A percentile compares a stretch with the other conserved stretches of the same genome.
Evolutionary conservation across 805 yeast species (phyloP).

Genomic region (Nakazawaea molendinolei): DNA sequence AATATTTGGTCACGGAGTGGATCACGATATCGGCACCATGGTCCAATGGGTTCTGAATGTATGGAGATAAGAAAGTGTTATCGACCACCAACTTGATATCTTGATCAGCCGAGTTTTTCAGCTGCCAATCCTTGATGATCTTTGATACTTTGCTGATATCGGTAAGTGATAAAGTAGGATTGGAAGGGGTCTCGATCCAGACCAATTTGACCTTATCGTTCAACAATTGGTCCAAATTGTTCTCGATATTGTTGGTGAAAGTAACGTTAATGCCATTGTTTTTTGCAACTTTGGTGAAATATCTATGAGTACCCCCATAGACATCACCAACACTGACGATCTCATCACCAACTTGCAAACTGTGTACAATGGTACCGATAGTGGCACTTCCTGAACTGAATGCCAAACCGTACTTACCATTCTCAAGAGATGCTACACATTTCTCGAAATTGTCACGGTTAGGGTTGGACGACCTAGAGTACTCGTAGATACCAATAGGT

Average conservation of each 20-base stretch:
- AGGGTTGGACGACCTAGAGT: conserved; percentile 82
- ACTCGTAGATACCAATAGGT: conserved; percentile 76
- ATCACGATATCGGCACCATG: conserved; percentile 85
- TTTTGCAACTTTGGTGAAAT: conserved; percentile 78
- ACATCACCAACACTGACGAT: conserved; percentile 79
- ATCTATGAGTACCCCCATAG: conserved; percentile 88
- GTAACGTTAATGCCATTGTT: conserved; percentile 68
- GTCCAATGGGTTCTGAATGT: conserved; percentile 74
- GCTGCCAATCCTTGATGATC: conserved; percentile 35
- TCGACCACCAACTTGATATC: conserved; percentile 67
- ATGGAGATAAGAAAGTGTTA: conserved; percentile 85
- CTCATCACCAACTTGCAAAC: conserved; percentile 65
- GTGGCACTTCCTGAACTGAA: conserved; percentile 84
- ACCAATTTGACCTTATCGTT: conserved; percentile 63
- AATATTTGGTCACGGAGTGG: conserved; percentile 85
- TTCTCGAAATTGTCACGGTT: conserved; percentile 77
- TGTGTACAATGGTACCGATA: conserved; percentile 71
- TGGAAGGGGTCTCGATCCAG: conserved; percentile 87
- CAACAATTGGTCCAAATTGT: conserved; percentile 50
- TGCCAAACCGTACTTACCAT: conserved; percentile 69
- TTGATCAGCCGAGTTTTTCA: conserved; percentile 38
- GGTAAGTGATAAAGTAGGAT: conserved; percentile 78
- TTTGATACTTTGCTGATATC: conserved; percentile 60
- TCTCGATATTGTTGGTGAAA: conserved; percentile 58
- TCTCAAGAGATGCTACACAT: conserved; percentile 74